Base-by-base conservation (phyloP, 1,284 basidiomycete species). In the Ganoderma sinense region DNA sequence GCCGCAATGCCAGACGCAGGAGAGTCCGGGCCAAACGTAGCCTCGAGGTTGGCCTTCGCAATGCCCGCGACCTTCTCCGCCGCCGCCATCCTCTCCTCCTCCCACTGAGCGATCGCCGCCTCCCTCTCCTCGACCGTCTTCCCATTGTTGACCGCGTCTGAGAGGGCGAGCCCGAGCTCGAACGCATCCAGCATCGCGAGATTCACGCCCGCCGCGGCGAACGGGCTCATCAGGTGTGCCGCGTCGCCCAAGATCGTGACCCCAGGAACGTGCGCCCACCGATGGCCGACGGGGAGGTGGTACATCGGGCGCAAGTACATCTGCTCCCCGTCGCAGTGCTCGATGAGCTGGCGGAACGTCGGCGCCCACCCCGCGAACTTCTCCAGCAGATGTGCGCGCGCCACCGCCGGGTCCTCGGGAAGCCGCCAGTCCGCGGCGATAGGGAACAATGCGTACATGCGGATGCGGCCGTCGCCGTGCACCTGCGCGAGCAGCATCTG, bases 71-170 rank as follows among this genome's bases (percentile, higher is more conserved):
- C 45, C 41, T 62, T 18, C 41, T n/a, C 43, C n/a, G 36, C 10
- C 23, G 62, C 59, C 16, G 31, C 40, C 23, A 71, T 48, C 63
- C 68, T n/a, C 60, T 62, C 41, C 60, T 41, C n/a, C 40, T 62
- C 60, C 60, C 39, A 41, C 60, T 29, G 29, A 20, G 20, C 29
- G 16, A 62, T 26, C 7, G 40, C 23, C 33, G 36, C n/a, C 23
- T 62, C 60, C 40, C 60, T 20, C 40, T 18, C 60, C 60, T 41
- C 23, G n/a, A 26, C 60, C n/a, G 23, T 23, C 41, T 16, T 36
- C 8, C 60, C 45, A 8, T 48, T 48, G n/a, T 23, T 48, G n/a
- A 48, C 10, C 4, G 45, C 45, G 4, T 48, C 45, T 20, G 60
- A 40, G 39, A 62, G n/a, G n/a, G 40, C 40, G 13, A 62, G 40